phyloP scores from a whole-genome alignment of 179 eudicot genomes.

The Patellifolia procumbens region DNA sequence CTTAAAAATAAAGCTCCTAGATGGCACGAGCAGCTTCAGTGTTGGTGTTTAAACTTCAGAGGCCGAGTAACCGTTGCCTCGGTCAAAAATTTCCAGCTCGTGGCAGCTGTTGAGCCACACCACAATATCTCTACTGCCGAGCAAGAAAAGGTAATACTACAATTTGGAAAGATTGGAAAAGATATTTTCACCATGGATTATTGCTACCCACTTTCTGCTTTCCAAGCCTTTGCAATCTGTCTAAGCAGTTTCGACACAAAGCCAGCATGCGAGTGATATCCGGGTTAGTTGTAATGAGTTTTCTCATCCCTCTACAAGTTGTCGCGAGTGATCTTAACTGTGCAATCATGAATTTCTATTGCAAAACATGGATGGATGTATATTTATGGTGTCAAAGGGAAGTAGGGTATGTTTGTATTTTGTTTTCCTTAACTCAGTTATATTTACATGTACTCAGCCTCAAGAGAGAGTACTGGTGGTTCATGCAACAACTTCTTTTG shows the following conservation, averaged over 20 bases:
- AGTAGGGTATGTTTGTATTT: conserved; percentile 6
- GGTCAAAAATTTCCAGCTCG: conserved; percentile 94
- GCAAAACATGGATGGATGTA: conserved; percentile 28
- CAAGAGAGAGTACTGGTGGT: neutral
- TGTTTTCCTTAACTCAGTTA: conserved; percentile 11
- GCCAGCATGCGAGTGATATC: conserved; percentile 78
- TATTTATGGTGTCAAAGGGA: conserved; percentile 18
- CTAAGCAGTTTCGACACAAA: conserved; percentile 95
- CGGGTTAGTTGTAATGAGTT: neutral
- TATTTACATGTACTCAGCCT: neutral
- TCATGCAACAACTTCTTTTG: conserved; percentile 15
- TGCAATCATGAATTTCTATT: conserved; percentile 13
- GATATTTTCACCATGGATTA: conserved; percentile 97
- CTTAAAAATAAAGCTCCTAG: conserved; percentile 87
- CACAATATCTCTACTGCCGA: conserved; percentile 67
- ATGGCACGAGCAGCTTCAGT: conserved; percentile 94
- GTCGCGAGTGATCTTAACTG: conserved; percentile 1
- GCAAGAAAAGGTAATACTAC: conserved; percentile 80
- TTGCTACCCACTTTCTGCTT: conserved; percentile 84
- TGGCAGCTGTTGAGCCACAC: conserved; percentile 75
- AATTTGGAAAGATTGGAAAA: conserved; percentile 91
- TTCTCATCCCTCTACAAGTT: neutral
- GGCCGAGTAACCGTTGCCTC: conserved; percentile 95
- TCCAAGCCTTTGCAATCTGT: conserved; percentile 94
- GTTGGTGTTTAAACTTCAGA: conserved; percentile 91